Conservation (phyloP, 768 basidiomycete species). For the Rossbeevera mucosa region DNA sequence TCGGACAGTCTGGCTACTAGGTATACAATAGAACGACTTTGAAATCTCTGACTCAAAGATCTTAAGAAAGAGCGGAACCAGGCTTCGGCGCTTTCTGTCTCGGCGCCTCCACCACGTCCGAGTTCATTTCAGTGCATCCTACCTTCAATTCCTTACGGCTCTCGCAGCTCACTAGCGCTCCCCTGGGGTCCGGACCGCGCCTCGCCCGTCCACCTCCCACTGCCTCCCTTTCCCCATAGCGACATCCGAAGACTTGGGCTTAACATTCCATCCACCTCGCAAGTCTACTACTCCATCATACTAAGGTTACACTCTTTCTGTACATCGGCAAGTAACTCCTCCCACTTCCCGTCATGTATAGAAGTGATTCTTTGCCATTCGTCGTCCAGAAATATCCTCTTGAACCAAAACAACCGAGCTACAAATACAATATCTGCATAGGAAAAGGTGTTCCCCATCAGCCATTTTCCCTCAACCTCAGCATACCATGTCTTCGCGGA, state of each 20-base stretch:
- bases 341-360: conserved; percentile 27
- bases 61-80: no score
- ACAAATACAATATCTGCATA: conserved; percentile 32
- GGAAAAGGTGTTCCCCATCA: conserved; percentile 28
- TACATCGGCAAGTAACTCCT: conserved; percentile 19
- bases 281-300: background rate
- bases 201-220: no score
- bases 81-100: no score
- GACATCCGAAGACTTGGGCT: no score
- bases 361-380: conserved; percentile 27
- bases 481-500: conserved; percentile 20
- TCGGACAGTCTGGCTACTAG: background rate
- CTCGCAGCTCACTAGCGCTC: no score
- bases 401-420: conserved; percentile 10
- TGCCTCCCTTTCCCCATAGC: no score
- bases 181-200: no score
- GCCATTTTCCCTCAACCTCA: conserved; percentile 22
- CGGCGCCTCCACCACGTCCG: no score
- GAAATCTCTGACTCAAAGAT: no score
- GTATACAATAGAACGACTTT: background rate
- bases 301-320: conserved; percentile 24
- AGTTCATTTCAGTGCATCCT: no score
- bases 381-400: conserved; percentile 16
- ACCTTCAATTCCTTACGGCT: no score
- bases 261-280: background rate